phyloP scores from a whole-genome alignment of 2,329 filamentous ascomycete genomes.

The Penicillium hesseltinei region DNA sequence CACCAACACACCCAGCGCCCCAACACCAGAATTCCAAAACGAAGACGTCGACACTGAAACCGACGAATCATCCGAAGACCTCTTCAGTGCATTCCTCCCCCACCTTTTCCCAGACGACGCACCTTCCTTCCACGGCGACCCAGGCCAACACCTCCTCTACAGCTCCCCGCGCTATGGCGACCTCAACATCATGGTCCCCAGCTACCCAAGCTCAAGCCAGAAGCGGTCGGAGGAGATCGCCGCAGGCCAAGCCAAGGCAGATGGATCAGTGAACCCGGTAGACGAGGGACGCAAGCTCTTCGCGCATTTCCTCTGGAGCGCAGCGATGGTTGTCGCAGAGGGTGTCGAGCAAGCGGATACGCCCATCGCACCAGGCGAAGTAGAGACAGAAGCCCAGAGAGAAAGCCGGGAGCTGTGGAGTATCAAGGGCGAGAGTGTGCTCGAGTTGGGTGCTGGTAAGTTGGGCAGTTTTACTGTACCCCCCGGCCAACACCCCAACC shows the following conservation, averaged over 20 bases:
- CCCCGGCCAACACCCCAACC: background rate
- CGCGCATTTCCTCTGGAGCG: constrained; percentile 61
- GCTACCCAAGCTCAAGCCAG: constrained; percentile 41
- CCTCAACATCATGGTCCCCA: constrained; percentile 42
- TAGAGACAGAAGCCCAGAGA: constrained; percentile 13
- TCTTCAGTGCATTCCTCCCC: constrained; percentile 54
- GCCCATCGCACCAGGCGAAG: background rate
- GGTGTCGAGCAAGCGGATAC: constrained; percentile 37
- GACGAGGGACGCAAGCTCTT: constrained; percentile 55
- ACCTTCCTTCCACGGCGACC: constrained; percentile 54
- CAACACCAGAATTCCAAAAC: constrained; percentile 17
- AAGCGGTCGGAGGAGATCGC: constrained; percentile 19
- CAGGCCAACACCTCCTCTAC: constrained; percentile 53
- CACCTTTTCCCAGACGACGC: constrained; percentile 57
- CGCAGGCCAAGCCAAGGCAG: constrained; percentile 9
- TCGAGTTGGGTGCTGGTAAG: constrained; percentile 63
- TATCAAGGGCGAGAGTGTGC: constrained; percentile 51
- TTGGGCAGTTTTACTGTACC: constrained; percentile 23
- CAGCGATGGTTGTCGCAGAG: constrained; percentile 46
- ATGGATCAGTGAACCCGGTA: constrained; percentile 18
- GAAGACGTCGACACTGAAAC: constrained; percentile 10
- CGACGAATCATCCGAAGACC: constrained; percentile 47
- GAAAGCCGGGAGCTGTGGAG: constrained; percentile 35
- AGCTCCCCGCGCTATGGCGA: constrained; percentile 42
- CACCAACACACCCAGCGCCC: constrained; percentile 11